Base-by-base conservation (phyloP, 805 yeast species). In the Yarrowia osloensis region DNA sequence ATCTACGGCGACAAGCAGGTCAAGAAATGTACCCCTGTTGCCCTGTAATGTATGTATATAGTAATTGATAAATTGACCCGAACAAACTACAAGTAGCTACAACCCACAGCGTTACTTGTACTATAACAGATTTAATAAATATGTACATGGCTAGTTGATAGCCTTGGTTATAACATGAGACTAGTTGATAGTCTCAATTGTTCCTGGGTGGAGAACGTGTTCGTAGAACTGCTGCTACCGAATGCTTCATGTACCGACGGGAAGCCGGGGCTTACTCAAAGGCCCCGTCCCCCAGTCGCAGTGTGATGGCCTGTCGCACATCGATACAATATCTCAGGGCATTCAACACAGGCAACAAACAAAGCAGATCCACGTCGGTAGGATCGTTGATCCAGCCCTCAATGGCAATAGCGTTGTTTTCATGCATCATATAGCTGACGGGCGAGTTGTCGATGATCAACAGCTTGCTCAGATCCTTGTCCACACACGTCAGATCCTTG, bases 341-440 rank as follows among this genome's bases (percentile, higher is more conserved):
- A 72, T 87, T 84, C 49, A 91, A 78, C 73, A 95, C 78, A 1
- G 99, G 98, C 49, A 95, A 76, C 65, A 95, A 78, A 72, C 91
- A 87, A 77, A 95, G 79, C 68, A 95, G 79, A 73, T 91, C 97
- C 24, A 87, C 81, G 74, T 95, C 99, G 40, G 88, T 85, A n/a
- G 96, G 97, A 77, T 95, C 99, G 74, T 90, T 91, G 70, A 95
- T 91, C 99, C 99, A 95, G 54, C 99, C 98, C 77, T 93, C 97
- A 7, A 95, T 91, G 79, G 89, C 87, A 24, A 95, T 88, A 1
- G 97, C 99, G 74, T 95, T 95, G 71, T 88, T 88, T 47, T 65
- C 65, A 76, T 94, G 93, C 75, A 85, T 78, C 17, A 91, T 87
- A 75, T 90, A 95, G 73, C 96, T 89, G 28, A 92, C 84, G 0